Conservation (phyloP, 495 filamentous ascomycete genomes). For the Massariosphaeria phaeospora region DNA sequence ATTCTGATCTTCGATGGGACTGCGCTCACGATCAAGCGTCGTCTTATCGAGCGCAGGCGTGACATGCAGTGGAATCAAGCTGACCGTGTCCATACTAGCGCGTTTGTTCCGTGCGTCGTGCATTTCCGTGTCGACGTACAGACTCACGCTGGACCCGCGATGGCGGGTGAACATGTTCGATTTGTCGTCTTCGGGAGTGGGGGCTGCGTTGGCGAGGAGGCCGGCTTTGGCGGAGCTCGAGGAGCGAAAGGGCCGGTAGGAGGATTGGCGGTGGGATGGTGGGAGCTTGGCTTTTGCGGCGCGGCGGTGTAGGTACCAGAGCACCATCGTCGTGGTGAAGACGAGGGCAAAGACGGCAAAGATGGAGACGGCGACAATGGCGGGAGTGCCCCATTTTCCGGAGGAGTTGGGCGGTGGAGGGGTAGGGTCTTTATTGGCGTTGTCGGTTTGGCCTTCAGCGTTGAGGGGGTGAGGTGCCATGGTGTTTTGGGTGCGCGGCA, state of each 20-base stretch:
- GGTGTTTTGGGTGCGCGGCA: background rate
- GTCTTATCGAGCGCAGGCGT: slow-evolving; percentile 17
- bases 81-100: slow-evolving; percentile 13
- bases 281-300: slow-evolving; percentile 21
- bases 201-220: slow-evolving; percentile 19
- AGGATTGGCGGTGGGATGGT: slow-evolving; percentile 14
- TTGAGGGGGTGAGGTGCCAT: background rate
- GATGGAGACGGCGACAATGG: slow-evolving; percentile 21
- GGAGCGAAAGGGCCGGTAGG: slow-evolving; percentile 24
- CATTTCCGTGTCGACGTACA: slow-evolving; percentile 26
- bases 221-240: slow-evolving; percentile 6
- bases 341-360: slow-evolving; percentile 17
- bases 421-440: slow-evolving; percentile 3
- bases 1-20: background rate
- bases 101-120: background rate
- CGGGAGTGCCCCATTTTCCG: background rate
- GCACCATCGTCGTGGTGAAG: slow-evolving; percentile 7
- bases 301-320: slow-evolving; percentile 10
- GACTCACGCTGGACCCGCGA: slow-evolving; percentile 5
- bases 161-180: slow-evolving; percentile 24
- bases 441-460: slow-evolving; percentile 8
- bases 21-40: slow-evolving; percentile 6
- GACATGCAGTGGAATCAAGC: slow-evolving; percentile 21
- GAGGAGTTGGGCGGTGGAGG: background rate
- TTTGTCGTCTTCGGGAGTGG: slow-evolving; percentile 18